phyloP scores from a whole-genome alignment of 2,329 filamentous ascomycete species.

The Monosporascus sp. region DNA sequence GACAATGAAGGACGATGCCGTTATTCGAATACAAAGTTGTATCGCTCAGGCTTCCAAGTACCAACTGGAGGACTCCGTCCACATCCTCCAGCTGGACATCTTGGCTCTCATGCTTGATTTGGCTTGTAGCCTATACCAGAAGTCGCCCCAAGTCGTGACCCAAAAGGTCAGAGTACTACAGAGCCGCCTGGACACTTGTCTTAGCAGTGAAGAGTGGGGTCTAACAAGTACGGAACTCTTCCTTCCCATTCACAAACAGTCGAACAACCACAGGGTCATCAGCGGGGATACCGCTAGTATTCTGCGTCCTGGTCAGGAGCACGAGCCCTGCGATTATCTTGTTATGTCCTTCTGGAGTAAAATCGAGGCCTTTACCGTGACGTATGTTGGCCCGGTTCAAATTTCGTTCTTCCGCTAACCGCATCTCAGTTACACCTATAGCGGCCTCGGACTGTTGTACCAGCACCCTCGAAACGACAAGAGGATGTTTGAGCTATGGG shows the following conservation, averaged over 20 bases:
- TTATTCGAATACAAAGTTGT: conserved; percentile 66
- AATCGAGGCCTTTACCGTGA: conserved; percentile 49
- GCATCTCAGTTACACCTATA: conserved; percentile 44
- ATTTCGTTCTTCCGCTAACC: background rate
- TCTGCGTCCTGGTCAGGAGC: conserved; percentile 40
- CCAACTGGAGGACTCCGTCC: conserved; percentile 59
- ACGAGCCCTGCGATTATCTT: conserved; percentile 46
- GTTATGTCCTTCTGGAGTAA: conserved; percentile 57
- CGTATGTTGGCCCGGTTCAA: conserved; percentile 33
- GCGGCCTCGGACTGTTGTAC: conserved; percentile 41
- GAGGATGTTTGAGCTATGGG: conserved; percentile 34
- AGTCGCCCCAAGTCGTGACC: conserved; percentile 48
- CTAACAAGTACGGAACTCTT: conserved; percentile 42
- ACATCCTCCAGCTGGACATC: conserved; percentile 61
- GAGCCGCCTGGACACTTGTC: conserved; percentile 52
- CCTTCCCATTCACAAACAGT: conserved; percentile 50
- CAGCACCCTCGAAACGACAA: conserved; percentile 31
- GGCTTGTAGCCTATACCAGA: conserved; percentile 61
- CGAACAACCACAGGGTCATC: conserved; percentile 42
- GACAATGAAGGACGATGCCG: conserved; percentile 55
- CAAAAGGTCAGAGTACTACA: conserved; percentile 61
- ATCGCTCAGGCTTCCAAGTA: conserved; percentile 69
- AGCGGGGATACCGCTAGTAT: conserved; percentile 53
- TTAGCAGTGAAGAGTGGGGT: conserved; percentile 39
- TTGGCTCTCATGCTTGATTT: conserved; percentile 65